These are phyloP conservation scores for Pythium plurisporium DNA, from an alignment of 352 stramenopile genomes.

Conservation along the genomic window DNA sequence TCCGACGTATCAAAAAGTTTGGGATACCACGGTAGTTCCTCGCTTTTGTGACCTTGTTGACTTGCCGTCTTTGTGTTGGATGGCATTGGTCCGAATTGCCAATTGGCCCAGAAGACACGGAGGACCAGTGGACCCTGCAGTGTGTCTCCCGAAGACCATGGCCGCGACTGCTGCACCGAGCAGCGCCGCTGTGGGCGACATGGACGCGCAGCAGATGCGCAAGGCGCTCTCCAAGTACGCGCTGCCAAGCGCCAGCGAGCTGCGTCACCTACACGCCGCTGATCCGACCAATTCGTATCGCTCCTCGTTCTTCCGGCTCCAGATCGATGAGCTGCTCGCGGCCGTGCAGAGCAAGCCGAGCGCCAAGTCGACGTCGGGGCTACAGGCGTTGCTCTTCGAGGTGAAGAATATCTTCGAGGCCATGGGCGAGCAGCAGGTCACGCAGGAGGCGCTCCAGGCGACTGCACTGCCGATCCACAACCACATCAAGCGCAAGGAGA, in stretches of 20 bases:
- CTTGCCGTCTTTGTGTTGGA: conserved; percentile 7
- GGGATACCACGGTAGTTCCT: background rate
- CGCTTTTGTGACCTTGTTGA: conserved; percentile 1
- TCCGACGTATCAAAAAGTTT: background rate
- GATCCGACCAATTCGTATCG: conserved; percentile 72
- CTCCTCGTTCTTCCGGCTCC: conserved; percentile 81
- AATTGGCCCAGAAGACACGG: conserved; percentile 27
- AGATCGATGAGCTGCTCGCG: conserved; percentile 84
- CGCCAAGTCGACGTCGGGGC: conserved; percentile 35
- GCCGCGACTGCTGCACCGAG: background rate
- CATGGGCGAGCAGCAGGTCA: conserved; percentile 68
- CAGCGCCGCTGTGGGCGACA: conserved; percentile 10
- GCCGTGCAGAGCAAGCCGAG: conserved; percentile 53
- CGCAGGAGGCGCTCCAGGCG: conserved; percentile 55
- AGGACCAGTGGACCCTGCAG: conserved; percentile 2
- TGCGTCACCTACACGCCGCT: conserved; percentile 69
- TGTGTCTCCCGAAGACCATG: conserved; percentile 1
- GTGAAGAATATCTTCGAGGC: conserved; percentile 72
- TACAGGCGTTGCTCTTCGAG: conserved; percentile 76
- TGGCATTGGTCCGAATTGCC: conserved; percentile 7
- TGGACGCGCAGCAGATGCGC: conserved; percentile 52
- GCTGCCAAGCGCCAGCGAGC: conserved; percentile 82
- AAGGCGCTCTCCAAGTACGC: conserved; percentile 86
- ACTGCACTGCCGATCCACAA: conserved; percentile 58
- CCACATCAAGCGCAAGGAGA: conserved; percentile 80